Evolutionary conservation across 345 rosid species (phyloP).

Genomic region (Eutrema heterophyllum): DNA sequence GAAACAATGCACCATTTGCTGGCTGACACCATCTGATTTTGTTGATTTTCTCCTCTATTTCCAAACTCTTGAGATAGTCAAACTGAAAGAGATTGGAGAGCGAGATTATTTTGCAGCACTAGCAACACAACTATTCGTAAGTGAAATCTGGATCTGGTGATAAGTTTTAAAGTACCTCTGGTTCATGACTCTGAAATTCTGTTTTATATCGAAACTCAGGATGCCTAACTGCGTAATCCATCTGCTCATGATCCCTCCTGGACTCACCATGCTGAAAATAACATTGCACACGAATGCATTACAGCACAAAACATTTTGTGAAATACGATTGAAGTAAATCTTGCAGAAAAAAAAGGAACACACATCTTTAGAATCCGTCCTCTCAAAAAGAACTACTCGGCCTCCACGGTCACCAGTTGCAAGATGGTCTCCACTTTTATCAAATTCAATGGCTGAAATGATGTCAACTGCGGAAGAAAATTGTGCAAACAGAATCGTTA

Average conservation of each 20-base stretch:
- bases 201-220: slow-evolving; percentile 99
- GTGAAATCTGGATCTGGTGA: neutral
- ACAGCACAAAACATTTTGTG: neutral
- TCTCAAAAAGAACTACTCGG: slow-evolving; percentile 97
- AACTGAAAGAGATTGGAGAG: slow-evolving; percentile 48
- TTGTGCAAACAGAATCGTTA: slow-evolving; percentile 12
- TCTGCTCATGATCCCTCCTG: slow-evolving; percentile 75
- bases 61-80: slow-evolving; percentile 99
- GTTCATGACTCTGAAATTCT: slow-evolving; percentile 99
- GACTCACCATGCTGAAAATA: slow-evolving; percentile 63
- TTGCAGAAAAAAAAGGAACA: slow-evolving; percentile 23
- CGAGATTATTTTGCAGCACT: slow-evolving; percentile 1
- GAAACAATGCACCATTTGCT: slow-evolving; percentile 86
- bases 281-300: slow-evolving; percentile 11
- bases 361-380: slow-evolving; percentile 80
- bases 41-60: slow-evolving; percentile 99
- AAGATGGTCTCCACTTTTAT: slow-evolving; percentile 94
- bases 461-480: slow-evolving; percentile 77
- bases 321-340: neutral
- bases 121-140: neutral
- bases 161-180: slow-evolving; percentile 60
- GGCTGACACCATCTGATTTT: slow-evolving; percentile 99
- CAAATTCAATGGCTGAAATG: slow-evolving; percentile 98
- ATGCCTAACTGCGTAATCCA: slow-evolving; percentile 70
- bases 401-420: slow-evolving; percentile 99